phyloP scores from a whole-genome alignment of 2,329 filamentous ascomycete genomes.

The Fusarium buharicum region DNA sequence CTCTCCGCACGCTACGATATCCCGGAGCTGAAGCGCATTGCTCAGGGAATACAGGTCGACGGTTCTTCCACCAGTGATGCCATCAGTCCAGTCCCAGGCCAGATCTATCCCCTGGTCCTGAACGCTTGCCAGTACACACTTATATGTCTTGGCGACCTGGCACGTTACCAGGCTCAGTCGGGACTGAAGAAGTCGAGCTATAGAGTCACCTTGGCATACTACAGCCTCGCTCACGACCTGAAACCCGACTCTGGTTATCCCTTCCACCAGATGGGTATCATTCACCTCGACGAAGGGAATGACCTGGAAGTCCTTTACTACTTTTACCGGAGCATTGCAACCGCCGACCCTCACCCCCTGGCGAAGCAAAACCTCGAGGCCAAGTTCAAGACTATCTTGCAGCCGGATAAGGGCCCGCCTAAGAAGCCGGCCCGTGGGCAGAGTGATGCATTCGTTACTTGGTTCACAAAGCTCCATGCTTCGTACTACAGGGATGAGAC shows the following conservation, averaged over 20 bases:
- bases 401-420: constrained; percentile 49
- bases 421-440: constrained; percentile 49
- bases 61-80: constrained; percentile 48
- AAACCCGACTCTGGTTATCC: constrained; percentile 82
- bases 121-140: constrained; percentile 83
- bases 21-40: constrained; percentile 59
- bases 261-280: constrained; percentile 90
- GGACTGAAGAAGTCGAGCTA: constrained; percentile 79
- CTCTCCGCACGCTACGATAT: constrained; percentile 71
- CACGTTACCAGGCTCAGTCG: constrained; percentile 83
- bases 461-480: constrained; percentile 89
- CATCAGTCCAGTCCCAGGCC: constrained; percentile 57
- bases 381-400: constrained; percentile 72
- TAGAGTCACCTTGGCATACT: constrained; percentile 84
- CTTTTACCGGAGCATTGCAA: constrained; percentile 83
- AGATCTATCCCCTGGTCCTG: constrained; percentile 69
- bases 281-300: constrained; percentile 80
- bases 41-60: constrained; percentile 54
- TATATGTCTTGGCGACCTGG: constrained; percentile 88
- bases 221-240: constrained; percentile 81
- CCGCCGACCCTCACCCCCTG: constrained; percentile 77
- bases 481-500: constrained; percentile 81
- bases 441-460: constrained; percentile 74
- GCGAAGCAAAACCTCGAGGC: constrained; percentile 80
- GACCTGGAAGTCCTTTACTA: constrained; percentile 90